Conservation (phyloP, 805 yeast species). For the Metschnikowia borealis region DNA sequence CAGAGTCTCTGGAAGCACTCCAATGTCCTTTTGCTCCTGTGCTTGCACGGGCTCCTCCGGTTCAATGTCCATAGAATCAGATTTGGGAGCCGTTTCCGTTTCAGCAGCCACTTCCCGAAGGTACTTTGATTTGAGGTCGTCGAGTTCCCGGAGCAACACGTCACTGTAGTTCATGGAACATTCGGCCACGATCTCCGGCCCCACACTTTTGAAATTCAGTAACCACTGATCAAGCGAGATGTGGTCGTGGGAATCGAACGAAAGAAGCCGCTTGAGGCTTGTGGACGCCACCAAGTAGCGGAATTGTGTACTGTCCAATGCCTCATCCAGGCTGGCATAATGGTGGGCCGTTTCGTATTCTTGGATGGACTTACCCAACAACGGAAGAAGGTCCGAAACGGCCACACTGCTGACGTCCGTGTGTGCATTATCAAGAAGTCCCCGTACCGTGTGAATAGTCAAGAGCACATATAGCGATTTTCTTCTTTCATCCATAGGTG, state of each 20-base stretch:
- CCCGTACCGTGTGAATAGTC: neutral
- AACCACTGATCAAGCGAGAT: neutral
- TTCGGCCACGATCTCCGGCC: conserved; percentile 12
- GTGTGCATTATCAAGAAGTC: neutral
- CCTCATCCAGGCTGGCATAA: neutral
- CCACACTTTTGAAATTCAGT: neutral
- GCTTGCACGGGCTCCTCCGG: neutral
- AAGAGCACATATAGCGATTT: conserved; percentile 3
- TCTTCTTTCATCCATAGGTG: neutral
- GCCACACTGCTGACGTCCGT: neutral
- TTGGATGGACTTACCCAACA: neutral
- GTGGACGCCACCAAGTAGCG: conserved; percentile 1
- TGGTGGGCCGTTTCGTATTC: neutral
- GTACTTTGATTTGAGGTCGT: conserved; percentile 6
- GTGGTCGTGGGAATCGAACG: neutral
- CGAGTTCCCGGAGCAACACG: conserved; percentile 8
- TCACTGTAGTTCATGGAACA: conserved; percentile 11
- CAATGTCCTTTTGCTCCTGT: neutral
- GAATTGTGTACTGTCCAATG: neutral
- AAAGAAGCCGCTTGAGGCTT: neutral
- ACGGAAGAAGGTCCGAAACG: neutral
- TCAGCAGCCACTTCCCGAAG: neutral
- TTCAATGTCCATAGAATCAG: neutral
- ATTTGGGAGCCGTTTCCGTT: neutral
- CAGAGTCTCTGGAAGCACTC: neutral